A percentile compares a stretch with the other conserved stretches of the same genome.
Evolutionary conservation across 2,329 filamentous ascomycete species (phyloP).

Genomic region (Aureobasidium sp.): DNA sequence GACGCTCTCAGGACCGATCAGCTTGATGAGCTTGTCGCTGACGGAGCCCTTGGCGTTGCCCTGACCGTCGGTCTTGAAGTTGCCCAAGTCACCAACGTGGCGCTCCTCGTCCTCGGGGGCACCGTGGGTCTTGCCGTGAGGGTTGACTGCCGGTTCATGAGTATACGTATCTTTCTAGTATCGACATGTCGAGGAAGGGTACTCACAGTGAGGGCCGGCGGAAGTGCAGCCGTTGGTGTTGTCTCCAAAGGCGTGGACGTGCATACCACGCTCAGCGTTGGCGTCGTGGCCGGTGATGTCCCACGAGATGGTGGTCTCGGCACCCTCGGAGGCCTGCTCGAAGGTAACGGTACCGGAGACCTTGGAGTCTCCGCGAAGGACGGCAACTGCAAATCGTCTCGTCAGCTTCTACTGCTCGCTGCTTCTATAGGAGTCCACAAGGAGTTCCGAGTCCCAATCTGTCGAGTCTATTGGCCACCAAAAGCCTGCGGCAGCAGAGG

Average conservation of each 20-base stretch:
- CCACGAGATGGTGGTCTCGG: constrained; percentile 82
- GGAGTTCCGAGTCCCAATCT: background rate
- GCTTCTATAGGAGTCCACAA: background rate
- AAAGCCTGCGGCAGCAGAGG: background rate
- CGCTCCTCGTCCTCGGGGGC: constrained; percentile 74
- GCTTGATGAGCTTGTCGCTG: constrained; percentile 78
- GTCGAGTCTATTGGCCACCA: background rate
- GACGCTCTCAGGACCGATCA: constrained; percentile 92
- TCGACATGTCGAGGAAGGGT: background rate
- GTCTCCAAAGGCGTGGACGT: constrained; percentile 98
- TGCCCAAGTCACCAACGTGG: constrained; percentile 96
- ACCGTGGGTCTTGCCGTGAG: constrained; percentile 85
- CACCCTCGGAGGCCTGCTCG: constrained; percentile 78
- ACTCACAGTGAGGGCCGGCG: constrained; percentile 92
- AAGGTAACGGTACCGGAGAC: constrained; percentile 90
- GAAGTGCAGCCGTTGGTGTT: constrained; percentile 99
- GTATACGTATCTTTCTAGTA: background rate
- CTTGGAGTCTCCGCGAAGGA: constrained; percentile 96
- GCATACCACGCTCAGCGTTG: constrained; percentile 95
- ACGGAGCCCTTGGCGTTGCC: constrained; percentile 80
- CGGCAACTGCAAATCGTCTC: constrained; percentile 60
- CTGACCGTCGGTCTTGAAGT: constrained; percentile 90
- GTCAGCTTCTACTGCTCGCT: background rate
- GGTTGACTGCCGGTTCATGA: constrained; percentile 68
- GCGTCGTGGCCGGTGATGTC: constrained; percentile 87